Evolutionary conservation across 2,329 filamentous ascomycete genomes (phyloP), one percentile per base, ranked within the genome.

Genomic region (Orbilia quercus): DNA sequence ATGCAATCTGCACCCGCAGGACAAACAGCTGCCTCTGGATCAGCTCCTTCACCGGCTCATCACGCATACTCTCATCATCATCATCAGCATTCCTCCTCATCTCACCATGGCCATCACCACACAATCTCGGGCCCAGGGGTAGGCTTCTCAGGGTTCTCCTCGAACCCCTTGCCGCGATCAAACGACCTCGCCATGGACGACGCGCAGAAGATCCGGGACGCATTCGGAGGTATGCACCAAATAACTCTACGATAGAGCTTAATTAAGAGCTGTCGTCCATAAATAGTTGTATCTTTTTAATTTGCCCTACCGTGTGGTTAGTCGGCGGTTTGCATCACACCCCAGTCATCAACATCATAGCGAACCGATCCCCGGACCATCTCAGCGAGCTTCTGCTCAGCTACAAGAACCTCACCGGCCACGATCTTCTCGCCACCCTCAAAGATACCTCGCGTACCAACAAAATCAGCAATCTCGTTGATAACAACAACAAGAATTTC

Each of bases 391-490:
- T 73, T 2, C 45, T 66, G 11, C 25, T 73, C 40, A 48, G 54
- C 42, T 73, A 73, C 20, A 55, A 51, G 45, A 57, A 62, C 25
- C 47, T 73, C 9, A 74, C 70, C 42, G 57, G 58, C 22, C 70
- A 74, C 53, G 63, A 74, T 20, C 50, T 69, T 2, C 45, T 69
- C 14, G 54, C 55, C 6, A 74, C 62, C 11, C 60, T 69, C 6
- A 69, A 59, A 36, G 70, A 64, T 7, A 58, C 48, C 25, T 53
- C 70, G 12, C 70, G 63, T 20, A 16, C 50, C 76, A 84, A 86
- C 14, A 92, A 96, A 77, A 84, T 97, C 73, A 86, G 90, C 79
- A 88, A 86, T 34, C 93, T 97, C 81, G 92, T 91, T 0, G 84
- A 87, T 34, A 42, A 18, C 12, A 66, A 66, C 23, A 66, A 31